phyloP scores from a whole-genome alignment of 2,329 filamentous ascomycete species.

The Arthrinium phaeospermum region DNA sequence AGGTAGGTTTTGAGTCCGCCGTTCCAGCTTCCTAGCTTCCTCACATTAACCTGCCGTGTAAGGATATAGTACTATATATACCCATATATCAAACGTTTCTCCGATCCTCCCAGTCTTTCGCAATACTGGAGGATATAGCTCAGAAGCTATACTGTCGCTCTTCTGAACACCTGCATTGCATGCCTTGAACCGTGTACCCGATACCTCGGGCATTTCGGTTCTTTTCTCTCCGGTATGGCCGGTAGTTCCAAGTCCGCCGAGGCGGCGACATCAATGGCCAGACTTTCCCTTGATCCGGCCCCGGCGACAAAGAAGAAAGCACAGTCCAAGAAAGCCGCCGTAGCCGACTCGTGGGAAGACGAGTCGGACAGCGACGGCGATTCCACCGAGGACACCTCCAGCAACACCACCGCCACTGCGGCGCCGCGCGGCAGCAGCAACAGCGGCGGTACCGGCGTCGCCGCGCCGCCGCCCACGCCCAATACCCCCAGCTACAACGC shows the following conservation, averaged over 20 bases:
- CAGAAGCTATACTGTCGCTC: background rate
- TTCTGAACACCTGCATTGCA: background rate
- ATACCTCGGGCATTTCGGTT: background rate
- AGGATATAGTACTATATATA: background rate
- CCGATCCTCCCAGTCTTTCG: background rate
- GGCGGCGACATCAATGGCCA: constrained; percentile 35
- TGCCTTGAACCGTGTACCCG: background rate
- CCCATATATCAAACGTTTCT: background rate
- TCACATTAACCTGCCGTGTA: background rate
- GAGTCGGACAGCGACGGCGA: constrained; percentile 52
- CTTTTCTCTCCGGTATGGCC: background rate
- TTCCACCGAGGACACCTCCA: constrained; percentile 34
- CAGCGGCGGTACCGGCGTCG: constrained; percentile 38
- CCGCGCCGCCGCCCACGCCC: constrained; percentile 71
- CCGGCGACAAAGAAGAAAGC: constrained; percentile 27
- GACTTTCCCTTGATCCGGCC: constrained; percentile 37
- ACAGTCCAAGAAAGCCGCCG: constrained; percentile 45
- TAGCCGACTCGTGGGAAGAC: constrained; percentile 81
- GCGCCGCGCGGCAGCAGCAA: constrained; percentile 24
- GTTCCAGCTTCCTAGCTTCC: background rate
- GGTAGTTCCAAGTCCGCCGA: constrained; percentile 24
- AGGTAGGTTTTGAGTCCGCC: background rate
- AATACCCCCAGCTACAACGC: constrained; percentile 56
- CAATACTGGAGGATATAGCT: background rate
- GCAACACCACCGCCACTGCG: constrained; percentile 29